Conservation (phyloP, 345 rosid species). For the Camelina sativa region DNA sequence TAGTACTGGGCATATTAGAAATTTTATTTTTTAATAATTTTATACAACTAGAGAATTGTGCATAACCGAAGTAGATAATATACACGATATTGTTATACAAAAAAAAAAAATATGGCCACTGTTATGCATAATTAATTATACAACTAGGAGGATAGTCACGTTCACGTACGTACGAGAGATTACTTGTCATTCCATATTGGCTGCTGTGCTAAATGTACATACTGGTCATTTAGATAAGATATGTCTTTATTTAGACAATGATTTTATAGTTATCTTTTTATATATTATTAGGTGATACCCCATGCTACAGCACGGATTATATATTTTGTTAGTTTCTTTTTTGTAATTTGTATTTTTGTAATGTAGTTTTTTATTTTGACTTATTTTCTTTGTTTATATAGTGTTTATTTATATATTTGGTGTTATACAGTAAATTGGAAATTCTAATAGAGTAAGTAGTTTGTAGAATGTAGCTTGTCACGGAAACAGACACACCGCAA, state of each 20-base stretch:
- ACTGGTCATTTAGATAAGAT: conserved; percentile 17
- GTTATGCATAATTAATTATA: conserved; percentile 3
- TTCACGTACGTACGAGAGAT: neutral
- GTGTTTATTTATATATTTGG: too few species aligned
- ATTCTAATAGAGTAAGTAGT: too few species aligned
- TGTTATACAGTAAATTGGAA: too few species aligned
- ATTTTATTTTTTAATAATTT: neutral
- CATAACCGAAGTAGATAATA: neutral
- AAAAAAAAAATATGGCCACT: neutral
- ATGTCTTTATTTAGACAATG: neutral
- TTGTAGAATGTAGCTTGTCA: too few species aligned
- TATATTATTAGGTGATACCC: too few species aligned
- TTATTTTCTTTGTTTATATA: too few species aligned
- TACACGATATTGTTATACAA: neutral
- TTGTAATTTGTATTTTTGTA: too few species aligned
- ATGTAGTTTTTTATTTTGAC: too few species aligned
- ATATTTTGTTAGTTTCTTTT: too few species aligned
- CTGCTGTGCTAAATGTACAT: conserved; percentile 21
- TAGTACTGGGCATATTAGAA: too few species aligned
- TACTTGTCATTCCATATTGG: conserved; percentile 14
- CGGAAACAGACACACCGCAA: too few species aligned
- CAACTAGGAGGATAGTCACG: conserved; percentile 16
- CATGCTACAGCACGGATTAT: too few species aligned
- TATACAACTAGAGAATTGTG: neutral
- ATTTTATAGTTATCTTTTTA: neutral